Evolutionary conservation across 2,329 filamentous ascomycete genomes (phyloP), one percentile per base, ranked within the genome.

Genomic region (Gaeumannomyces sp.): DNA sequence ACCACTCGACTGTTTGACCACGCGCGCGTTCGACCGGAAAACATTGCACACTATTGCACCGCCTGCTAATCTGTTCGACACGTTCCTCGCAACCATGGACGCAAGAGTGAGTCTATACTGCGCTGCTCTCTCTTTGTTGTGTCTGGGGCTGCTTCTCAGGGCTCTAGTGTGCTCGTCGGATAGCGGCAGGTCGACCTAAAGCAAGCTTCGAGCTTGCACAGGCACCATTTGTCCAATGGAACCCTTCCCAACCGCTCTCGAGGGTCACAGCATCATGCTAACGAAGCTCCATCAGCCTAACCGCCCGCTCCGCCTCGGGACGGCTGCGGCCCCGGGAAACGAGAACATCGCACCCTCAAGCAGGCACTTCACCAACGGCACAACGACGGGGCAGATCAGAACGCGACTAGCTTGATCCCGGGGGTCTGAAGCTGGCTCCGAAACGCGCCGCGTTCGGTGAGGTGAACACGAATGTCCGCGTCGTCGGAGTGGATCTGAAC

Each of bases 391-490:
- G 77, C 77, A 84, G 83, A 69, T 91, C 78, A 71, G 73, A 63
- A 31, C 74, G n/a, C 57, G 38, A 28, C 56, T 16, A 58, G 31
- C 16, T 14, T 29, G 45, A 31, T 62, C 11, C 61, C 82, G 82
- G 80, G 62, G 82, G 80, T 56, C 76, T 88, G 68, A 91, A 89
- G 76, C 82, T 83, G 64, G 82, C 85, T 65, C 81, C 88, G 64
- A 95, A 93, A 79, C 88, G 93, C 69, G 87, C 88, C 67, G 91
- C 87, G 16, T 93, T 96, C 76, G 90, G 86, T 62, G 93, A 96
- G 74, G 84, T 95, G 67, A 95, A 90, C 80, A 94, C 93, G 72
- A 87, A 83, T 60, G 73, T 81, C 57, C 78, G 79, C 67, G 73
- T 75, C 60, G 64, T 69, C 35, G 58, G 66, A 28, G 66, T 68